These are phyloP conservation scores for Cyberlindnera subsufficiens DNA, from an alignment of 805 yeast species.

Conservation along the genomic window DNA sequence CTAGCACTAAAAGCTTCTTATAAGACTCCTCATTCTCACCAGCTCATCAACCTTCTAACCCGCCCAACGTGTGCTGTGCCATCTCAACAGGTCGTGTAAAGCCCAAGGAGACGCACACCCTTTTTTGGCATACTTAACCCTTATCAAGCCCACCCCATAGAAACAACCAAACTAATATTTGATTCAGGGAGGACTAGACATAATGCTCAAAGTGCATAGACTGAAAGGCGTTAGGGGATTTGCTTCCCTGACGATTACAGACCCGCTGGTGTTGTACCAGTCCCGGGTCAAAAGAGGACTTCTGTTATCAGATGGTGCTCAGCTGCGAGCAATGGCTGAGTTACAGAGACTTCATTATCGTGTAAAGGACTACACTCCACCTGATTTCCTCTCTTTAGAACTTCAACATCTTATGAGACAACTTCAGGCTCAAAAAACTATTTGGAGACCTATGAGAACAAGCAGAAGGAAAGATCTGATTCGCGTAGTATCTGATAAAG, in stretches of 20 bases:
- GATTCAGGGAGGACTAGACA: no score
- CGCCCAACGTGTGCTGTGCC: no score
- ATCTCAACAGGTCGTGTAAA: no score
- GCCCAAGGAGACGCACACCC: no score
- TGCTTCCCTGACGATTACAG: conserved; percentile 38
- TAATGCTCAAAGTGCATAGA: no score
- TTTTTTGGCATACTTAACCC: no score
- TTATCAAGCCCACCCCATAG: no score
- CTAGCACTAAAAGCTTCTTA: no score
- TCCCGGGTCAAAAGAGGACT: conserved; percentile 45
- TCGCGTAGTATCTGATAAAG: conserved; percentile 51
- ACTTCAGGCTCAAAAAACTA: conserved; percentile 1
- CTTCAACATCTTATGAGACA: conserved; percentile 6
- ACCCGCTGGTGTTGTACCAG: conserved; percentile 55
- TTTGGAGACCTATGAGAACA: conserved; percentile 5
- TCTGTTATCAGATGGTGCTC: conserved; percentile 50
- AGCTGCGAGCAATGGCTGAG: conserved; percentile 55
- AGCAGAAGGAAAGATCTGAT: conserved; percentile 33
- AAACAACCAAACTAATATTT: no score
- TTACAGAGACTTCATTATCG: conserved; percentile 55
- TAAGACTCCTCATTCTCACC: no score
- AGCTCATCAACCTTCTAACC: no score
- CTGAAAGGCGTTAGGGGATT: conserved; percentile 1
- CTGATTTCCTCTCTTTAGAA: conserved; percentile 8
- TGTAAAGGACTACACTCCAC: conserved; percentile 53